Evolutionary conservation across 371 early-diverging fungal species (phyloP), one percentile per base, ranked within the genome.

Genomic region (Mucor irregularis): DNA sequence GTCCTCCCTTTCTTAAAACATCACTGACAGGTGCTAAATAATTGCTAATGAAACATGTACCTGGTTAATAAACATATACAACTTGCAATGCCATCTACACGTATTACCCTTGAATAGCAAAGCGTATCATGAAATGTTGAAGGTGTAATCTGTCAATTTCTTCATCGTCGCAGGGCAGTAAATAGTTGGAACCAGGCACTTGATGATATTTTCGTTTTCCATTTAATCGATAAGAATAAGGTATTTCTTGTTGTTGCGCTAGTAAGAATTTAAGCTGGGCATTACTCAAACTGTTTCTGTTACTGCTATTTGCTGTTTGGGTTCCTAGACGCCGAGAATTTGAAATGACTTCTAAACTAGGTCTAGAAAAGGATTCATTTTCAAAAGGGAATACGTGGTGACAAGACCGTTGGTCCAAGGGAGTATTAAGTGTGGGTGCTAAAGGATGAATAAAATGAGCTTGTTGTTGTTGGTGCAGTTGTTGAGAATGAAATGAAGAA

Each of bases 11-110:
- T 28, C 79, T 65, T 26, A 78, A 48, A 5, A 66, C 39, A 34
- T 80, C 80, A 42, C 61, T 74, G 22, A 80, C 77, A 26, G 80
- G 80, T 29, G 80, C 74, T n/a, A 76, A 50, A 49, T 76, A 80
- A 30, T 74, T 76, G 31, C 79, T 73, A 51, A 30, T 17, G 1
- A 14, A 35, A 45, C 14, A 24, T 21, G 17, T 34, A 7, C 28
- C n/a, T 45, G 5, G 13, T 35, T 5, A 37, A 37, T 34, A 21
- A 6, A 24, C 3, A 6, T 1, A 24, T n/a, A 14, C n/a, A 9
- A 14, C 17, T 5, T 21, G 4, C 0, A 33, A 17, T 29, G 16
- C 22, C 11, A 24, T 11, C 7, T 1, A 4, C n/a, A n/a, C n/a
- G 22, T 17, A 21, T 68, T 68, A 77, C 71, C 79, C 79, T 69